Conservation (phyloP, 805 yeast genomes). For the Cyberlindnera lachancei region DNA sequence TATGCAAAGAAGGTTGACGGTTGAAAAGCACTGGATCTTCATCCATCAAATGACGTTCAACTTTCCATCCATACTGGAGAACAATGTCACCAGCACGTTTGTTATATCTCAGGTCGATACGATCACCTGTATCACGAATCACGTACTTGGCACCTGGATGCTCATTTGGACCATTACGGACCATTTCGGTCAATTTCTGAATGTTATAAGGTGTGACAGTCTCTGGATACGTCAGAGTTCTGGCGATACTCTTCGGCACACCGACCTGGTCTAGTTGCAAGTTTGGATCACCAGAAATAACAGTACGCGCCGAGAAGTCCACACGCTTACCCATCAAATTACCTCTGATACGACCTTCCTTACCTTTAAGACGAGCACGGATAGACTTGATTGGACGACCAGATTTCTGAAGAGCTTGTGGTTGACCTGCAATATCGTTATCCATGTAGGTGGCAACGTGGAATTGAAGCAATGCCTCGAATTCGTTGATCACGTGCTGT, state of each 20-base stretch:
- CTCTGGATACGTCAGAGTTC: slow-evolving; percentile 93
- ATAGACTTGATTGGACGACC: slow-evolving; percentile 98
- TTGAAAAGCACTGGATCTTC: slow-evolving; percentile 96
- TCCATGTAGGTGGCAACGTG: slow-evolving; percentile 99
- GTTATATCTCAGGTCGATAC: slow-evolving; percentile 94
- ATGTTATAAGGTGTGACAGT: slow-evolving; percentile 96
- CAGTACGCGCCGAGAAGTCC: slow-evolving; percentile 97
- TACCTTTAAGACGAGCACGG: slow-evolving; percentile 99
- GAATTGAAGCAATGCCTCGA: slow-evolving; percentile 89
- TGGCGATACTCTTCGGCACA: slow-evolving; percentile 94
- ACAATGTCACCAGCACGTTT: slow-evolving; percentile 98
- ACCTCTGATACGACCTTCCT: slow-evolving; percentile 98
- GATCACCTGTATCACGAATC: slow-evolving; percentile 96
- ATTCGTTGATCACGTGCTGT: slow-evolving; percentile 94
- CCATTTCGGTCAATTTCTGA: slow-evolving; percentile 85
- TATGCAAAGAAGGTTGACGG: slow-evolving; percentile 98
- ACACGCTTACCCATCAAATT: slow-evolving; percentile 99
- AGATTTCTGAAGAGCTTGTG: slow-evolving; percentile 96
- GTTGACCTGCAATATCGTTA: slow-evolving; percentile 99
- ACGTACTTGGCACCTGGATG: slow-evolving; percentile 99
- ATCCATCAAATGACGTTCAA: slow-evolving; percentile 96
- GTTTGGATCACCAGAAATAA: slow-evolving; percentile 98
- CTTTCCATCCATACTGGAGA: slow-evolving; percentile 98
- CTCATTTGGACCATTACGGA: slow-evolving; percentile 97
- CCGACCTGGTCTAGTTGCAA: slow-evolving; percentile 97